Evolutionary conservation across 139 green algal species (phyloP), one percentile per base, ranked within the genome.

Genomic region (Chlamydomonas eustigma): DNA sequence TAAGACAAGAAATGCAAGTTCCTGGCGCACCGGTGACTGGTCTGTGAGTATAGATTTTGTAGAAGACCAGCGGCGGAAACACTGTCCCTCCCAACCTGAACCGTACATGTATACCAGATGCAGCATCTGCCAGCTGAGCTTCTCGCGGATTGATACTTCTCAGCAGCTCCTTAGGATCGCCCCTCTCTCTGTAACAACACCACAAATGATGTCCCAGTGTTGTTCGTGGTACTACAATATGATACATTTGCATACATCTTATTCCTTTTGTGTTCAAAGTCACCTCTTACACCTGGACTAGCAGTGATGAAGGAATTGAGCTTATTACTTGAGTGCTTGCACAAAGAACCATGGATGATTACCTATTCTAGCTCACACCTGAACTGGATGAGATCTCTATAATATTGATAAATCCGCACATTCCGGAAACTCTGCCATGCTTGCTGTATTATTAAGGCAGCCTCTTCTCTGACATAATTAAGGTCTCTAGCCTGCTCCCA

Each of bases 41-140:
- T n/a, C 84, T 64, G 75, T 93, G 88, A 34, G 90, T 94, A 81
- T 87, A 93, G 24, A 96, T 91, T 65, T 94, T 94, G 83, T 94
- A 96, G 38, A 91, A 88, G 25, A 96, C 76, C n/a, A 87, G 77
- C 0, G 91, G 91, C 1, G 91, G 91, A 69, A 92, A 94, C 6
- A 77, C 79, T 8, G 36, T 75, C 30, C 91, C 91, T 1, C 90
- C 90, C 33, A 96, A 77, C n/a, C 91, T 78, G 73, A 96, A 92
- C 32, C 91, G 80, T 38, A 96, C 79, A 76, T 93, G 85, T 0
- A 93, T 65, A 32, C 90, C 91, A 31, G 89, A 72, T 0, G 89
- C 90, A 2, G 88, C 79, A 50, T 96, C 91, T 33, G 88, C 78
- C 58, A 93, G 79, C n/a, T 83, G 51, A 32, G 88, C 85, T 67